A percentile compares a stretch with the other conserved stretches of the same genome.
phyloP scores from a whole-genome alignment of 306 rosid genomes.

The Trifolium fragiferum region DNA sequence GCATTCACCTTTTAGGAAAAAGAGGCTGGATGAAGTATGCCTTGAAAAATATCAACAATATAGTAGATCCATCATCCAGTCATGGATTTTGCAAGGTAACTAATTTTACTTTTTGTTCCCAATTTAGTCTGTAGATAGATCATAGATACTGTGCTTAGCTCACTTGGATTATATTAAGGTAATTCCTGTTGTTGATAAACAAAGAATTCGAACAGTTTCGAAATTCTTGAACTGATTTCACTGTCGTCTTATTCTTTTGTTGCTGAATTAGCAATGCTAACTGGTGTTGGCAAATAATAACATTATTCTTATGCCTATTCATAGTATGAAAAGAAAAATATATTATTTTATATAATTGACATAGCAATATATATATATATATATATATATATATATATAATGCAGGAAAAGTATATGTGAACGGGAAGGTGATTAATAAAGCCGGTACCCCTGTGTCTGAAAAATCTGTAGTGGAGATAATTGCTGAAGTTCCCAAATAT shows the following conservation, averaged over 20 bases:
- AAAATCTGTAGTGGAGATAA: conserved; percentile 76
- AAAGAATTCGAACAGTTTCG: background rate
- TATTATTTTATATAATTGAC: background rate
- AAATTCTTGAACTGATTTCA: background rate
- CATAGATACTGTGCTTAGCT: conserved; percentile 4
- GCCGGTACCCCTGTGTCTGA: conserved; percentile 88
- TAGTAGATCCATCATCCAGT: conserved; percentile 84
- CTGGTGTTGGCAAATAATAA: background rate
- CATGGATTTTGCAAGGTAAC: conserved; percentile 95
- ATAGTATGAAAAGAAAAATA: background rate
- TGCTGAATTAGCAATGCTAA: background rate
- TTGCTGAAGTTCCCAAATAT: conserved; percentile 91
- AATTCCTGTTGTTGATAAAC: background rate
- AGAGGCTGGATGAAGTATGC: conserved; percentile 84
- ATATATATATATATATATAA: too few relatives aligned
- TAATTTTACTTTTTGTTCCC: conserved; percentile 13
- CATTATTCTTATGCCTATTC: background rate
- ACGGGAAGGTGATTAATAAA: conserved; percentile 81
- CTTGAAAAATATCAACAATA: conserved; percentile 78
- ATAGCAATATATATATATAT: background rate
- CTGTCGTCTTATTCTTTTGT: background rate
- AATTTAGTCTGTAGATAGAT: background rate
- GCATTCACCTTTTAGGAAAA: conserved; percentile 56
- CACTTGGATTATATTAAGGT: background rate
- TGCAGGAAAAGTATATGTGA: conserved; percentile 78